Conservation (phyloP, 306 rosid species). For the Cicer pinnatifidum region DNA sequence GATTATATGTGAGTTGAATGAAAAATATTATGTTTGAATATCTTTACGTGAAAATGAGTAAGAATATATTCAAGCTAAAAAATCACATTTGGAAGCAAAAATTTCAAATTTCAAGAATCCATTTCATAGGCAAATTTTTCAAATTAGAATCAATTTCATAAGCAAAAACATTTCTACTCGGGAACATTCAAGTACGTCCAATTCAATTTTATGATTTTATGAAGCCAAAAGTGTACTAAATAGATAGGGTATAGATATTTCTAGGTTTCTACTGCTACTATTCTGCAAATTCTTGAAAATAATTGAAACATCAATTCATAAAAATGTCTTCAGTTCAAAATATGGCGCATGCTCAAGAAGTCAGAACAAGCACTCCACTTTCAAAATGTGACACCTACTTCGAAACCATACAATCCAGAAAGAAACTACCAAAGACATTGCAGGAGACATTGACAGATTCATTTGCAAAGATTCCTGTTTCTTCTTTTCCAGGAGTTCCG, state of each 20-base stretch:
- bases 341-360: conserved; percentile 63
- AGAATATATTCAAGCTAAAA: background rate
- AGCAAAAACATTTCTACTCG: background rate
- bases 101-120: background rate
- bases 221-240: background rate
- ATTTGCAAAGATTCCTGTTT: conserved; percentile 78
- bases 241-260: conserved; percentile 1
- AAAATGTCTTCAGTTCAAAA: conserved; percentile 41
- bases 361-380: conserved; percentile 38
- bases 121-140: no score
- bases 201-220: background rate
- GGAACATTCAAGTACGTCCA: background rate
- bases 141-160: background rate
- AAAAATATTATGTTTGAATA: background rate
- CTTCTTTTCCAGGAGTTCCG: conserved; percentile 79
- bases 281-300: conserved; percentile 24
- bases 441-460: conserved; percentile 79
- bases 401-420: conserved; percentile 70
- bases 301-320: conserved; percentile 26
- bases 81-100: background rate
- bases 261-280: background rate
- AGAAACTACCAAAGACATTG: conserved; percentile 69
- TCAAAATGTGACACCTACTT: conserved; percentile 74
- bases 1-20: background rate
- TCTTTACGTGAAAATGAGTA: background rate